Evolutionary conservation across 2,329 filamentous ascomycete species (phyloP), one percentile per base, ranked within the genome.

Genomic region (Phaeosphaeria sp.): DNA sequence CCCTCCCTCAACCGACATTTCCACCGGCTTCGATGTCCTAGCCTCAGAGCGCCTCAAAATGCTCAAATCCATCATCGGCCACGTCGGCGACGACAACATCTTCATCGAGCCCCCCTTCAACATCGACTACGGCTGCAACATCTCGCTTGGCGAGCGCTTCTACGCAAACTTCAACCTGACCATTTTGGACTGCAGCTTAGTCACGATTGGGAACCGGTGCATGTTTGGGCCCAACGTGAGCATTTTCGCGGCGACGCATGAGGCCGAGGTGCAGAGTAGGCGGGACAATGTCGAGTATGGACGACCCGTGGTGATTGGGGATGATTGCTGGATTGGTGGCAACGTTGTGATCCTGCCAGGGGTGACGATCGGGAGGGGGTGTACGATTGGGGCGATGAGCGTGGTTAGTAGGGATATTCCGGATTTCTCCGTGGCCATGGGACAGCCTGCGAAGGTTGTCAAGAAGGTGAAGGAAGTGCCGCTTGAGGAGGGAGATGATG

Each of bases 341-440:
- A 78, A 80, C 59, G 80, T 77, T 2, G 74, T 78, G 1, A 85
- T 96, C 18, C 79, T 93, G 44, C 87, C 91, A 0, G 92, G 92
- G 0, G 87, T 96, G 22, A 93, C 85, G 0, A 89, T 96, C 63
- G 92, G 93, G 0, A 82, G 84, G 54, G 92, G 92, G 0, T 83
- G 81, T 4, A 90, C 89, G 0, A 83, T 96, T 59, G 93, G 91
- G 0, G 92, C 93, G 1, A 91, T 90, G 1, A 92, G 89, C 72
- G 90, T 96, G 3, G 92, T 96, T 22, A 95, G 91, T 1, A 95
- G 89, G 78, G 82, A 89, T 74, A 84, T 91, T n/a, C 83, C 86
- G 4, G 82, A 85, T 7, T 87, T 85, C 59, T 82, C 82, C 23
- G 82, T 88, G 9, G 87, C 86, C 0, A 88, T 81, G 20, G 89